These are phyloP conservation scores for Chaetomiaceae sp. DNA, from an alignment of 2,329 filamentous ascomycete species.

Conservation along the genomic window DNA sequence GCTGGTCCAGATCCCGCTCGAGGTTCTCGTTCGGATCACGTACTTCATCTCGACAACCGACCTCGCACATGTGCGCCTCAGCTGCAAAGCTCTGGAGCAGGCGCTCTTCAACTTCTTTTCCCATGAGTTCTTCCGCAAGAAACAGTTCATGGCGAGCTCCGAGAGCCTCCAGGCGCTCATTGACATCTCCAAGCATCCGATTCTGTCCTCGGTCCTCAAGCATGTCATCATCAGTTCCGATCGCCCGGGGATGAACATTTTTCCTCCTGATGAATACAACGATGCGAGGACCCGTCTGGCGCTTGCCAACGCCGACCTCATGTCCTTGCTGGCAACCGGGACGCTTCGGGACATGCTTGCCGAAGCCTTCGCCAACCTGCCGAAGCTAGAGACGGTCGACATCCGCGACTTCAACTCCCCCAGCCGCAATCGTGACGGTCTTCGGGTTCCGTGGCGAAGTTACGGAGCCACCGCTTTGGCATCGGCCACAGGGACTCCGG, in stretches of 20 bases:
- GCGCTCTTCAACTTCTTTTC: constrained; percentile 50
- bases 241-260: constrained; percentile 9
- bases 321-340: constrained; percentile 37
- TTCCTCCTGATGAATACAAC: neutral
- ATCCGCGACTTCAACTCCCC: constrained; percentile 52
- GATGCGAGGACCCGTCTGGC: constrained; percentile 1
- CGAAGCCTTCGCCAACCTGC: constrained; percentile 49
- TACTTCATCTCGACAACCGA: constrained; percentile 48
- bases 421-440: constrained; percentile 44
- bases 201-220: constrained; percentile 34
- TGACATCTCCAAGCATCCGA: constrained; percentile 43
- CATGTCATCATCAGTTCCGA: constrained; percentile 47
- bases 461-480: constrained; percentile 42
- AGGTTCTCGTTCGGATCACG: constrained; percentile 53
- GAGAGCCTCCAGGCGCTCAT: constrained; percentile 49
- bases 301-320: constrained; percentile 22
- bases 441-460: constrained; percentile 42
- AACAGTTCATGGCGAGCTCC: constrained; percentile 58
- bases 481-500: constrained; percentile 29
- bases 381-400: constrained; percentile 49
- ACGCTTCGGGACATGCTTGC: constrained; percentile 47
- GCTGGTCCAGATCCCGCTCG: constrained; percentile 42
- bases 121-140: constrained; percentile 58
- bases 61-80: constrained; percentile 47
- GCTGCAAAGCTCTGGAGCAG: constrained; percentile 49